Evolutionary conservation across 148 eudicot genomes (phyloP).

Genomic region (Rhododendron vialii): DNA sequence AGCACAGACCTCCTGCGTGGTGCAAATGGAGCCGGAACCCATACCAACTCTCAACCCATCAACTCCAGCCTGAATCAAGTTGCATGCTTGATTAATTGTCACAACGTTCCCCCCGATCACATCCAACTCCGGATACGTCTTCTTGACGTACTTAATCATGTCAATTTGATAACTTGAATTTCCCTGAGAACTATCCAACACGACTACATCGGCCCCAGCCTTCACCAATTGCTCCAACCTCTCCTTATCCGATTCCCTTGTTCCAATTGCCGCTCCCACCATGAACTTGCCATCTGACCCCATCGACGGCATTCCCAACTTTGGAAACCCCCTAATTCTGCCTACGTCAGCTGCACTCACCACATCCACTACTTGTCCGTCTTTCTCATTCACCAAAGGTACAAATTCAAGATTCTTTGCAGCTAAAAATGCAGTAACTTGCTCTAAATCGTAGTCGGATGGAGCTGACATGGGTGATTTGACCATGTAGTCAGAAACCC

Average conservation of each 20-base stretch:
- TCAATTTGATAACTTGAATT: constrained; percentile 80
- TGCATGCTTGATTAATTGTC: constrained; percentile 71
- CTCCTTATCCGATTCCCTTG: constrained; percentile 82
- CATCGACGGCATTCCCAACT: constrained; percentile 64
- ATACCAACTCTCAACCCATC: constrained; percentile 93
- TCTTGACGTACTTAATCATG: constrained; percentile 84
- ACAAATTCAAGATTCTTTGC: constrained; percentile 47
- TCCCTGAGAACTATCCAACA: constrained; percentile 95
- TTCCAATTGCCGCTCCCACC: constrained; percentile 88
- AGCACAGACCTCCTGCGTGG: constrained; percentile 97
- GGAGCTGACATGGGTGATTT: constrained; percentile 47
- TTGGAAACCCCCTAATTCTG: constrained; percentile 55
- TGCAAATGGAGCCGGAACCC: constrained; percentile 98
- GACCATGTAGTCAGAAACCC: constrained; percentile 59
- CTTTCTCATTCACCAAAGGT: constrained; percentile 53
- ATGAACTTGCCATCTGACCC: constrained; percentile 58
- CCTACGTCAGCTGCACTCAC: constrained; percentile 48
- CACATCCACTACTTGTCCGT: constrained; percentile 54
- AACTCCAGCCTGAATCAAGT: constrained; percentile 88
- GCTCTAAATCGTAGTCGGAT: constrained; percentile 53
- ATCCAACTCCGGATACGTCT: constrained; percentile 61
- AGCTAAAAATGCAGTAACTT: constrained; percentile 68
- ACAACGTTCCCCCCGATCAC: constrained; percentile 94
- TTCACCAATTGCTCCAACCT: constrained; percentile 82
- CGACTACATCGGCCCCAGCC: constrained; percentile 75